Base-by-base conservation (phyloP, 371 early-diverging fungal species). In the Mucor indicus region DNA sequence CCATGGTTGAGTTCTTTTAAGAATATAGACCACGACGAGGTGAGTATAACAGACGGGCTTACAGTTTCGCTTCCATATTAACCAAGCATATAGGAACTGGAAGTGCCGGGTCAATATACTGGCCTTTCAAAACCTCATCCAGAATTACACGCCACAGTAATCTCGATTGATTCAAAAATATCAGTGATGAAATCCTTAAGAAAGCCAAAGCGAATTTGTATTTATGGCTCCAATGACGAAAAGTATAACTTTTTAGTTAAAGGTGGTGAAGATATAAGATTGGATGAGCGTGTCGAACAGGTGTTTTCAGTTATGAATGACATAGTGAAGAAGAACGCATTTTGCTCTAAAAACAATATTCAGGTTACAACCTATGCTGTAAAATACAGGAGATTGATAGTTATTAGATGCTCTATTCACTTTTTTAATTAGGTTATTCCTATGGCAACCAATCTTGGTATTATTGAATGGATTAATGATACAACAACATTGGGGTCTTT, bases 261-360 rank as follows among this genome's bases (percentile, higher is more conserved):
- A 82, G 90, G 87, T 13, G 91, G 91, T 5, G 91, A 91, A 53
- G 91, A 91, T 60, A 61, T 91, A 30, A 75, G 91, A 5, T 52
- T 89, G 3, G 91, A 91, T 66, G 89, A 91, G 53, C 75, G 91
- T 44, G 79, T 91, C 19, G 74, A 91, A 50, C 90, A 89, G 35
- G 57, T 88, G 16, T 91, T 91, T 52, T 52, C 58, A 11, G 67
- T 87, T 15, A 87, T 89, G 89, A 91, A 91, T 45, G 72, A 73
- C 25, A 61, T 86, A n/a, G 66, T 91, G 41, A 39, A 37, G 6
- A 71, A 73, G 25, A 73, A 84, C 29, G 52, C 75, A 0, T 77
- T 73, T 36, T 86, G 86, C 48, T 57, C 62, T 10, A 44, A 56
- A 41, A 69, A 80, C 40, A 45, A 67, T 5, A 53, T 87, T 17